A percentile compares a stretch with the other conserved stretches of the same genome.
These are phyloP conservation scores for Gaertneriomyces sp. DNA, from an alignment of 192 early-diverging fungal genomes.

Conservation along the genomic window DNA sequence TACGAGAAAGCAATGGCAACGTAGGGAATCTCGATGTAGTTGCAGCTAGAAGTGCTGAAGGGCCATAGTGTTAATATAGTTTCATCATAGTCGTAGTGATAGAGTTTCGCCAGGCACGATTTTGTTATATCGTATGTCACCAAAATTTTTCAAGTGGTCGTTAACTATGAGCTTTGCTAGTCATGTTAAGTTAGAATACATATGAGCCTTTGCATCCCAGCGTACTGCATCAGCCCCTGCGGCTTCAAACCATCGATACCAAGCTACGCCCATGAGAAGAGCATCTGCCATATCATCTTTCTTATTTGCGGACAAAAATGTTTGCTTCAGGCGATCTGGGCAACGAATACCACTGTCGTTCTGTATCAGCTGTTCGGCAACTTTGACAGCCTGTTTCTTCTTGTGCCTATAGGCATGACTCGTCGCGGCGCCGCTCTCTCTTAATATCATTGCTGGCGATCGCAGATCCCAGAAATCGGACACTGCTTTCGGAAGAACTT, in stretches of 20 bases:
- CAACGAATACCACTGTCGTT: neutral
- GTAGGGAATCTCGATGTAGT: too few relatives aligned
- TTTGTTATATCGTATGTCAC: too few relatives aligned
- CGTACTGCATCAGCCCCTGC: neutral
- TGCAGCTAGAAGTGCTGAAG: too few relatives aligned
- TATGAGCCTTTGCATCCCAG: too few relatives aligned
- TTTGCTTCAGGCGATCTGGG: neutral
- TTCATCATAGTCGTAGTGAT: too few relatives aligned
- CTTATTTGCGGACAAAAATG: neutral
- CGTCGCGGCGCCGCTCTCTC: neutral
- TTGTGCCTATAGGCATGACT: neutral
- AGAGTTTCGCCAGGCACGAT: too few relatives aligned
- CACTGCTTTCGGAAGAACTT: neutral
- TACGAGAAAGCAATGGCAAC: too few relatives aligned
- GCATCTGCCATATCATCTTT: conserved; percentile 13
- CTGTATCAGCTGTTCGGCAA: neutral
- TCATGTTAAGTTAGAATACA: too few relatives aligned
- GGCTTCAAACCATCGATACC: neutral
- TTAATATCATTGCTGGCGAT: too few relatives aligned
- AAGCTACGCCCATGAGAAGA: conserved; percentile 1
- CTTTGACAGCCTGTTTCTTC: conserved; percentile 1
- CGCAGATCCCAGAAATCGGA: conserved; percentile 4
- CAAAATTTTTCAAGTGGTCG: too few relatives aligned
- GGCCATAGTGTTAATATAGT: too few relatives aligned
- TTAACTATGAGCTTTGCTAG: too few relatives aligned